These are phyloP conservation scores for Voacanga thouarsii DNA, from an alignment of 257 asterid species.

Conservation along the genomic window DNA sequence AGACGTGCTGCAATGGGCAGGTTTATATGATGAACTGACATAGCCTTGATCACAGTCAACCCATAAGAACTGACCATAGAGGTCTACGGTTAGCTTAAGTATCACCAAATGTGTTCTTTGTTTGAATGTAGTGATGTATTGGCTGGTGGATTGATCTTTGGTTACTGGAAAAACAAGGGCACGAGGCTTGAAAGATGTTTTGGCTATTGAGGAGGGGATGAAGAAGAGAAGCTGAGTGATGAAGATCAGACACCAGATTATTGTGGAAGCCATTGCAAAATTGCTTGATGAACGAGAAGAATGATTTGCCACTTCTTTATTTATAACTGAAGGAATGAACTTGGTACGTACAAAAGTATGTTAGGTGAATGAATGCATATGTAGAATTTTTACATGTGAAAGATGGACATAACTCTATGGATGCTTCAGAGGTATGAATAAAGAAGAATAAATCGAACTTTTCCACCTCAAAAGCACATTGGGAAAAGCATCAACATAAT, in stretches of 20 bases:
- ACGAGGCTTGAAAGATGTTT: slow-evolving; percentile 6
- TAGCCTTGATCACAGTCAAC: slow-evolving; percentile 39
- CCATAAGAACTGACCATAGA: slow-evolving; percentile 51
- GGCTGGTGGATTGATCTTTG: not conserved
- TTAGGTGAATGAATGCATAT: too few relatives aligned
- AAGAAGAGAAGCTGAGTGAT: not conserved
- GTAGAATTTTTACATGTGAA: too few relatives aligned
- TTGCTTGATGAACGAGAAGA: too few relatives aligned
- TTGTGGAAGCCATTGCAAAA: not conserved
- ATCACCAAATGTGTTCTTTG: slow-evolving; percentile 40
- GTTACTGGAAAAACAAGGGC: slow-evolving; percentile 3
- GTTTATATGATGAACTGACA: slow-evolving; percentile 35
- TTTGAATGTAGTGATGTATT: slow-evolving; percentile 2
- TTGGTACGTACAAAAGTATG: too few relatives aligned
- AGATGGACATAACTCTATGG: too few relatives aligned
- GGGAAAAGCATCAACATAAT: too few relatives aligned
- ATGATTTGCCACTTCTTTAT: too few relatives aligned
- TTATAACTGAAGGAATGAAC: too few relatives aligned
- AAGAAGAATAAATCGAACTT: too few relatives aligned
- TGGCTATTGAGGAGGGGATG: not conserved
- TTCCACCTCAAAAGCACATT: too few relatives aligned
- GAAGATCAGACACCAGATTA: not conserved
- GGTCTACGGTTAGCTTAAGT: slow-evolving; percentile 32
- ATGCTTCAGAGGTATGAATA: too few relatives aligned
- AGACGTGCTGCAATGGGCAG: slow-evolving; percentile 45